Base-by-base conservation (phyloP, 768 basidiomycete genomes). In the Podaxis rugospora region DNA sequence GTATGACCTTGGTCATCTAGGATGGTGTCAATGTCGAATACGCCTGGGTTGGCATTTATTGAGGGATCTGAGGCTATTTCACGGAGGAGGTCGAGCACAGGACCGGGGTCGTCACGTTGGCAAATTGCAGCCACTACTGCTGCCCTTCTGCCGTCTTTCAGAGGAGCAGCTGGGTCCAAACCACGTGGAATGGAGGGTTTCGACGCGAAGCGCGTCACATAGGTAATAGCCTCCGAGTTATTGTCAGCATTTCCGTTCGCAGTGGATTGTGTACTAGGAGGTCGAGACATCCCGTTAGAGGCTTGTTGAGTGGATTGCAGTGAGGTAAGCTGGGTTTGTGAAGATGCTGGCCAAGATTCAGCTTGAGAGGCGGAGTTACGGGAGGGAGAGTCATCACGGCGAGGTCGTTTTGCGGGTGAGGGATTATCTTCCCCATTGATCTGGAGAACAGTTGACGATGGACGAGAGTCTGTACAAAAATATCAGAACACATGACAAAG, bases 1-100 rank as follows among this genome's bases (percentile, higher is more conserved):
- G 95, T 93, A 71, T 99, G 97, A 0, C 93, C 93, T 67, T 94
- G 90, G 64, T 97, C 93, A 67, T 99, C 97, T 44, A 99, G 82
- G 44, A 96, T 80, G n/a, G 83, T 80, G 69, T 98, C 91, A 51
- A 93, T 76, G 61, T 95, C 92, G 39, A 79, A 65, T n/a, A 67
- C 62, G 13, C 66, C 65, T 7, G 67, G 65, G 36, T 68, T 58
- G 23, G 67, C 67, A 27, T 66, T 69, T 52, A 73, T 80, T 70
- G 72, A 65, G 11, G 74, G 72, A 46, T 78, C 77, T 1, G 82
- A 76, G 5, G 83, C 77, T 21, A 88, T 78, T 70, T 87, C 87
- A 47, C 87, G 87, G 21, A 93, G 73, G 27, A 87, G 74, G 51
- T 88, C 83, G 2, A 93, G 70, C 4, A 93, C 79, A 4, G 80